Conservation (phyloP, 345 rosid species). For the Corymbia maculata region DNA sequence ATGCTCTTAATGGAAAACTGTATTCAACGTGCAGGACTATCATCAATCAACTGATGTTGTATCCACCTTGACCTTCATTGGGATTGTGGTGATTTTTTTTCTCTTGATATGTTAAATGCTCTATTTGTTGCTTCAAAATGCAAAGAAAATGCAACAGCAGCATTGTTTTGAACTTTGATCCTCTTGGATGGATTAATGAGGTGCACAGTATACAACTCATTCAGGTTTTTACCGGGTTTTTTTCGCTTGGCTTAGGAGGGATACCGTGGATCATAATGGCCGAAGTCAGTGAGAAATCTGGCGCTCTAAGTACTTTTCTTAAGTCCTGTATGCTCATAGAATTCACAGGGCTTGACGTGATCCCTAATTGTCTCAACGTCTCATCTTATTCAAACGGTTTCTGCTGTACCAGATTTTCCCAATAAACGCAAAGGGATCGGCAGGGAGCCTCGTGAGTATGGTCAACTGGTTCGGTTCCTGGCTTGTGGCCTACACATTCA, state of each 20-base stretch:
- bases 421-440: constrained; percentile 13
- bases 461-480: constrained; percentile 13
- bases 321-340: not conserved
- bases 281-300: constrained; percentile 22
- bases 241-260: constrained; percentile 49
- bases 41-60: not conserved
- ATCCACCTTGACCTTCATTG: constrained; percentile 14
- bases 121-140: not conserved
- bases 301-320: not conserved
- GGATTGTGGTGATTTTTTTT: constrained; percentile 22
- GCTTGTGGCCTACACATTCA: constrained; percentile 17
- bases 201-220: not conserved
- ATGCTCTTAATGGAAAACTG: not conserved
- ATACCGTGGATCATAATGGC: constrained; percentile 68
- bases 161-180: not conserved
- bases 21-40: not conserved
- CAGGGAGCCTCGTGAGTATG: constrained; percentile 15
- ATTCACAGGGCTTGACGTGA: not conserved
- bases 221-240: constrained; percentile 36
- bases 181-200: not conserved
- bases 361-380: not conserved
- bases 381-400: not conserved
- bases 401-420: constrained; percentile 19
- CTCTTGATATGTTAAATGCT: not conserved
- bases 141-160: not conserved